Evolutionary conservation across 1,139 yeast species (phyloP).

Genomic region (Chernovozyma aurita): DNA sequence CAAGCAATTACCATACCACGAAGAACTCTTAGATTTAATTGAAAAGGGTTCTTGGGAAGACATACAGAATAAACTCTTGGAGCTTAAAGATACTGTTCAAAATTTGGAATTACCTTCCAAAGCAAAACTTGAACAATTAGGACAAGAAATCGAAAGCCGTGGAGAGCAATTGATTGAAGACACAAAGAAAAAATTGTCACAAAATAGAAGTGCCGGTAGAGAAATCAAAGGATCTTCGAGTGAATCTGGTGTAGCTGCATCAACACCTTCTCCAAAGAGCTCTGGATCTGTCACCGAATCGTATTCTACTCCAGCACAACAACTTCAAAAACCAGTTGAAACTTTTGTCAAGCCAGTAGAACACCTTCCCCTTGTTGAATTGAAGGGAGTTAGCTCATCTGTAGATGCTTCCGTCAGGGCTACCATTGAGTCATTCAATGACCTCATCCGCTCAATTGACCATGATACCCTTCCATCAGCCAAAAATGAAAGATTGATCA

Average conservation of each 20-base stretch:
- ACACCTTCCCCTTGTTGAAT: conserved; percentile 33
- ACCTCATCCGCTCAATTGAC: conserved; percentile 48
- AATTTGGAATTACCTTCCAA: conserved; percentile 25
- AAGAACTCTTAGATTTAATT: conserved; percentile 36
- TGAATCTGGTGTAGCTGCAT: background rate
- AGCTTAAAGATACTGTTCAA: conserved; percentile 18
- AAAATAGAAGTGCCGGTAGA: conserved; percentile 6
- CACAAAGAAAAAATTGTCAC: conserved; percentile 28
- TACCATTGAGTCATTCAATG: conserved; percentile 49
- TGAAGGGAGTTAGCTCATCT: conserved; percentile 18
- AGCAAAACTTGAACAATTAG: conserved; percentile 29
- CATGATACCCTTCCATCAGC: conserved; percentile 24
- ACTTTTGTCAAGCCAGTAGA: conserved; percentile 27
- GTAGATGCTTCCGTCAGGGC: conserved; percentile 44
- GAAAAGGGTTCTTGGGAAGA: conserved; percentile 39
- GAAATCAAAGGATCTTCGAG: background rate
- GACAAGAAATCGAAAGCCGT: conserved; percentile 29
- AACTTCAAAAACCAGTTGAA: conserved; percentile 43
- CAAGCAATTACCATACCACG: conserved; percentile 42
- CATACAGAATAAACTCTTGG: conserved; percentile 18
- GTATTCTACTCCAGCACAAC: conserved; percentile 40
- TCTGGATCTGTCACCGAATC: conserved; percentile 5
- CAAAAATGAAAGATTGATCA: conserved; percentile 24
- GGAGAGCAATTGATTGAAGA: conserved; percentile 36
- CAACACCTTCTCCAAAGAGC: background rate